Evolutionary conservation across 2,329 filamentous ascomycete genomes (phyloP), one percentile per base, ranked within the genome.

Genomic region (Pseudofabraea citricarpa): DNA sequence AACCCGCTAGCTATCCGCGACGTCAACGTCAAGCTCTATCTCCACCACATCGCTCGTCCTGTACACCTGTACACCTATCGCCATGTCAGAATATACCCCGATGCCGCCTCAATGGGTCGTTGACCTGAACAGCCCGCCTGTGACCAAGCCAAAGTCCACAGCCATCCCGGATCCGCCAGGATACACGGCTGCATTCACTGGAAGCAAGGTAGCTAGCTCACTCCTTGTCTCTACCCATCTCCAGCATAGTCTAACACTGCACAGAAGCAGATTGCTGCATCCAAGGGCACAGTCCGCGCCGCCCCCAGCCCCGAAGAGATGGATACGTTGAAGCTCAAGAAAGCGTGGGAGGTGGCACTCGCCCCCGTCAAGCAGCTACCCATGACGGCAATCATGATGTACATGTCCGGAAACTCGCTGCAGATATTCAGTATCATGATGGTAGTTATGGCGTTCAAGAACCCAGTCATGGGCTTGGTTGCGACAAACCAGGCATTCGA

Each of bases 341-440:
- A 98, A 67, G 93, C 93, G 0, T 98, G 93, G 93, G 93, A 98
- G 67, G 79, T 98, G 35, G 91, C 93, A 32, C 80, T 98, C 37
- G 91, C 85, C 2, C 93, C 93, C 1, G 85, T 93, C 50, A 98
- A 98, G 72, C 83, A 85, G 63, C 75, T 98, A 36, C 93, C 93
- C 46, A 98, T 98, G 93, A 97, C 94, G 45, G 90, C 85, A 51
- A 91, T 98, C 64, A 96, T 96, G 83, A 97, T 97, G 90, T 98
- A 98, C 77, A 98, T 98, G 93, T 94, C 91, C 23, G 93, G 93
- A 59, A 98, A 97, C 71, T 90, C 88, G 49, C 79, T 98, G 36
- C 93, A 98, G 65, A 97, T 98, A 54, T 98, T 98, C 73, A 94
- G 87, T 68, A 97, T 98, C 68, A 97, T 97, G 89, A 98, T 97